Conservation (phyloP, 306 rosid species). For the Pterocarpus macrocarpus region DNA sequence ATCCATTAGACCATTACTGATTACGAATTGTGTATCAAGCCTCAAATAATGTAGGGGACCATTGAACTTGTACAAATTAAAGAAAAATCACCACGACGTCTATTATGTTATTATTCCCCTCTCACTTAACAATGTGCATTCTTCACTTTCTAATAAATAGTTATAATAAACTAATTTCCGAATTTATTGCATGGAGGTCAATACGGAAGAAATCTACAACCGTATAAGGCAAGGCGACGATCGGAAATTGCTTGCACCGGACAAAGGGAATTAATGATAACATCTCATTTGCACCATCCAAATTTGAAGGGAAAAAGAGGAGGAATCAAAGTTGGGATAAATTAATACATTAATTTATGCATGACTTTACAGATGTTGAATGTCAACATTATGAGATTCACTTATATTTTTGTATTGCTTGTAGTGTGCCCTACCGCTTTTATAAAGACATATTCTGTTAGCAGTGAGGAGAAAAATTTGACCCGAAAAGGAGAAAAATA, state of each 20-base stretch:
- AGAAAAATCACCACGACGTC: no score
- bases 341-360: slow-evolving; percentile 14
- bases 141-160: no score
- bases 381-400: slow-evolving; percentile 48
- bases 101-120: no score
- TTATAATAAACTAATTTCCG: not conserved
- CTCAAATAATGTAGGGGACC: not conserved
- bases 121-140: no score
- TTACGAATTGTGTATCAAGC: not conserved
- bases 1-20: not conserved
- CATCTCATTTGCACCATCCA: slow-evolving; percentile 52
- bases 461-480: not conserved
- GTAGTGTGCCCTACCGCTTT: slow-evolving; percentile 34
- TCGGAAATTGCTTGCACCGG: slow-evolving; percentile 46
- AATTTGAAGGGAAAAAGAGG: slow-evolving; percentile 41
- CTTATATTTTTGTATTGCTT: slow-evolving; percentile 29
- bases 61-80: no score
- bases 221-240: slow-evolving; percentile 41
- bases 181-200: not conserved
- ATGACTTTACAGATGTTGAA: not conserved
- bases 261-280: slow-evolving; percentile 36
- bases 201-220: slow-evolving; percentile 32
- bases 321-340: slow-evolving; percentile 48
- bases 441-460: slow-evolving; percentile 41
- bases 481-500: not conserved